Evolutionary conservation across 148 eudicot genomes (phyloP).

Genomic region (Arctostaphylos glauca): DNA sequence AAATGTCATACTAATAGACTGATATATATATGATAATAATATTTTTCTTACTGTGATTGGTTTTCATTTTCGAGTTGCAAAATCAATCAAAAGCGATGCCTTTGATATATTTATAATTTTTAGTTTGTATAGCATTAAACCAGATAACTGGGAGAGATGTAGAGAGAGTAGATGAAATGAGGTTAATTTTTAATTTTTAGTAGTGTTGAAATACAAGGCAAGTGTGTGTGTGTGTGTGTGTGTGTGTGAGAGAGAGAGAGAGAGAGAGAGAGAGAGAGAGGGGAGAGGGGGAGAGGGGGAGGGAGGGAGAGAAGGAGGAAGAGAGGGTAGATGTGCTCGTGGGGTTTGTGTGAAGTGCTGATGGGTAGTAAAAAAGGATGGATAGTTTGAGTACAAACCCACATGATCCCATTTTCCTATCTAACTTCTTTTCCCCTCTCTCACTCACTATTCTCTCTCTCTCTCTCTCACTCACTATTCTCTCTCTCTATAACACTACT

Average conservation of each 20-base stretch:
- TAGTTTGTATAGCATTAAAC: background rate
- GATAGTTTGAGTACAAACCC: background rate
- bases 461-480: too few species aligned
- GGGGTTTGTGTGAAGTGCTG: constrained; percentile 6
- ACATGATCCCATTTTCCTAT: background rate
- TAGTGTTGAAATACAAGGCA: too few species aligned
- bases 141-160: background rate
- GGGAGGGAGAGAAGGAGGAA: background rate
- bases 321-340: constrained; percentile 11
- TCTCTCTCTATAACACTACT: background rate
- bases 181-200: too few species aligned
- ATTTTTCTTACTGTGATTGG: background rate
- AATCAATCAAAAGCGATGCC: background rate
- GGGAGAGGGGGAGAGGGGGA: background rate
- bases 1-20: background rate
- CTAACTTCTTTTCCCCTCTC: background rate
- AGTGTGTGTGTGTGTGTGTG: too few species aligned
- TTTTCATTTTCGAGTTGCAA: background rate
- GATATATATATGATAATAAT: background rate
- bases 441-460: too few species aligned
- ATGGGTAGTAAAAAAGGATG: too few species aligned
- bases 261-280: too few species aligned
- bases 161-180: background rate
- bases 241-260: too few species aligned
- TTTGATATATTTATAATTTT: too few species aligned